Evolutionary conservation across 768 basidiomycete genomes (phyloP), one percentile per base, ranked within the genome.

Genomic region (Lactarius deliciosus): DNA sequence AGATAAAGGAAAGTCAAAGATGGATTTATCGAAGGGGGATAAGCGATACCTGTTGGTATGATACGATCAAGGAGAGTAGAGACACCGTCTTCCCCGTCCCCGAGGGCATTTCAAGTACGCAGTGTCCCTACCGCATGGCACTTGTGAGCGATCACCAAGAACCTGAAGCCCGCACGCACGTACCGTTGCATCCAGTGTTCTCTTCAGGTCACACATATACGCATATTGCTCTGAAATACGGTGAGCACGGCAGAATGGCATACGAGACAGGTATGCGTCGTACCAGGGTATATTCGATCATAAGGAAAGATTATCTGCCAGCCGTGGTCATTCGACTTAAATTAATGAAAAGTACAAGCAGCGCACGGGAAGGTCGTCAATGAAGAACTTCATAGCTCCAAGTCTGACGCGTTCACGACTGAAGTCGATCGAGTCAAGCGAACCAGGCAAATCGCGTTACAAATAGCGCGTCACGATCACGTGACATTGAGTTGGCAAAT

Each of bases 81-180:
- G 95, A 98, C 30, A 99, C 97, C 0, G 97, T 99, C 81, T 99
- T 99, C 28, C 97, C 97, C 25, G 97, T 99, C 18, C 97, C 97
- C 13, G 97, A 98, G 68, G 97, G 97, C 97, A 99, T 99, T 81
- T 99, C 97, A 43, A 99, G 84, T n/a, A 98, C 94, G 76, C 97
- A 98, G 72, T 99, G 97, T 59, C 97, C 97, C 95, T 98, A 74
- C 43, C 71, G 50, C 63, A 22, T 36, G 36, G 40, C 32, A 54
- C 28, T 47, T 63, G 60, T 65, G 61, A 54, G 28, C 47, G 32
- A 36, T 36, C 16, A 55, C 45, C 28, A 66, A 43, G 53, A 45
- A 40, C 65, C 55, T n/a, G 18, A 34, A 65, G 45, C 3, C 22
- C 11, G 53, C 36, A 58, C n/a, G 16, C 22, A 73, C 80, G 68